Evolutionary conservation across 1,284 basidiomycete species (phyloP).

Genomic region (Moesziomyces sp.): DNA sequence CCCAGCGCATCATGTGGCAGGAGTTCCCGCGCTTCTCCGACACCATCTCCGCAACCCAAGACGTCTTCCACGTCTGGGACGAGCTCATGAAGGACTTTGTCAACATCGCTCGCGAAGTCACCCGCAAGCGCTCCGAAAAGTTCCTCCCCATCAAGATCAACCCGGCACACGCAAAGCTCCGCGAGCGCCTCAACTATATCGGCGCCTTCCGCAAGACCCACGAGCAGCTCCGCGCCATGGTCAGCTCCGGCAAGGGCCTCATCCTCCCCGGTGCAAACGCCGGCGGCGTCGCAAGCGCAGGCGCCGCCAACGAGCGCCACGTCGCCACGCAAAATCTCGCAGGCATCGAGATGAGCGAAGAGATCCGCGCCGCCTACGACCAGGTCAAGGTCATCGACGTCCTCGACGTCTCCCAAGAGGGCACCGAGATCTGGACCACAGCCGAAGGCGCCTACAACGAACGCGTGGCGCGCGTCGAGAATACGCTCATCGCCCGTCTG

Average conservation of each 20-base stretch:
- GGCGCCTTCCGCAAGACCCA: slow-evolving; percentile 93
- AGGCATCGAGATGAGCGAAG: slow-evolving; percentile 90
- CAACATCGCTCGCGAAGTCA: slow-evolving; percentile 94
- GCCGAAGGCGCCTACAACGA: slow-evolving; percentile 98
- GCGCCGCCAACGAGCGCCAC: slow-evolving; percentile 40
- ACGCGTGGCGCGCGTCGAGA: slow-evolving; percentile 94
- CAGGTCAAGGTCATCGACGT: slow-evolving; percentile 95
- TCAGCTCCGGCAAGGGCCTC: slow-evolving; percentile 85
- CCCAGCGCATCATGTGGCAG: slow-evolving; percentile 89
- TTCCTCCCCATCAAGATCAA: slow-evolving; percentile 98
- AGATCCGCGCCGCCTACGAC: slow-evolving; percentile 90
- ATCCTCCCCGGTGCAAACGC: slow-evolving; percentile 15
- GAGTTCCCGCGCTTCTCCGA: slow-evolving; percentile 94
- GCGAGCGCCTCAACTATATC: slow-evolving; percentile 87
- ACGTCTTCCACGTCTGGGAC: slow-evolving; percentile 94
- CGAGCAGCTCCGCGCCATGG: slow-evolving; percentile 97
- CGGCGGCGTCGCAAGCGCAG: slow-evolving; percentile 6
- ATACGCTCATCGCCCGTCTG: slow-evolving; percentile 94
- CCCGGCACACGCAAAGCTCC: slow-evolving; percentile 88
- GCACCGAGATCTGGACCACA: slow-evolving; percentile 97
- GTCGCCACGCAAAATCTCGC: slow-evolving; percentile 71
- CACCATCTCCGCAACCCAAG: slow-evolving; percentile 79
- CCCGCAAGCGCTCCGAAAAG: slow-evolving; percentile 87
- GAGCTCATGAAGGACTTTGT: slow-evolving; percentile 98
- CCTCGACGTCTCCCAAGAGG: slow-evolving; percentile 83